These are phyloP conservation scores for Juglanconis sp. DNA, from an alignment of 2,329 filamentous ascomycete species.

Conservation along the genomic window DNA sequence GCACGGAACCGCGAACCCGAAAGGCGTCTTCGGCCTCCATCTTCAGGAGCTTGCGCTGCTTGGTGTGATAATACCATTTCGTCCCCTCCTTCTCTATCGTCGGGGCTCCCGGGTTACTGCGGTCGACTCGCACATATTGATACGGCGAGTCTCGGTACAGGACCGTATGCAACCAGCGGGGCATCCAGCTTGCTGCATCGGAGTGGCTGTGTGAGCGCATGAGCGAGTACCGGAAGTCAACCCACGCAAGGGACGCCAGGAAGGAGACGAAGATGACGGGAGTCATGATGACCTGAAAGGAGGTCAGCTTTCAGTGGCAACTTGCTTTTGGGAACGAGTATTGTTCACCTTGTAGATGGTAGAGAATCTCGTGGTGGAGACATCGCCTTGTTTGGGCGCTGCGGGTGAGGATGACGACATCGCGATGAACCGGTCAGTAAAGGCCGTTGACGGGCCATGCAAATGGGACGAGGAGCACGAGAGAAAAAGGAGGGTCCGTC, in stretches of 20 bases:
- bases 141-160: slow-evolving; percentile 40
- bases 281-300: slow-evolving; percentile 49
- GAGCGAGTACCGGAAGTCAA: slow-evolving; percentile 56
- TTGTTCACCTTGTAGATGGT: slow-evolving; percentile 23
- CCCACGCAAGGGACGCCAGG: slow-evolving; percentile 60
- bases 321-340: neutral
- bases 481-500: neutral
- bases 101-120: neutral
- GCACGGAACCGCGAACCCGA: slow-evolving; percentile 52
- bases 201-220: slow-evolving; percentile 41
- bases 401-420: slow-evolving; percentile 12
- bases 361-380: slow-evolving; percentile 17
- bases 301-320: neutral
- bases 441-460: neutral
- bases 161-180: slow-evolving; percentile 39
- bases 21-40: slow-evolving; percentile 64
- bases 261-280: slow-evolving; percentile 64
- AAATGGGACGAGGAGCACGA: neutral
- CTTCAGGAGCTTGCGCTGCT: slow-evolving; percentile 58
- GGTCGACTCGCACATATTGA: slow-evolving; percentile 28
- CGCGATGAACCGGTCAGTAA: neutral
- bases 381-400: slow-evolving; percentile 9
- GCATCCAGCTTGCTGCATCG: slow-evolving; percentile 29
- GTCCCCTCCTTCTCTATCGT: slow-evolving; percentile 24
- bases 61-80: slow-evolving; percentile 49